phyloP scores from a whole-genome alignment of 192 early-diverging fungal genomes.

The Backusella sp. region DNA sequence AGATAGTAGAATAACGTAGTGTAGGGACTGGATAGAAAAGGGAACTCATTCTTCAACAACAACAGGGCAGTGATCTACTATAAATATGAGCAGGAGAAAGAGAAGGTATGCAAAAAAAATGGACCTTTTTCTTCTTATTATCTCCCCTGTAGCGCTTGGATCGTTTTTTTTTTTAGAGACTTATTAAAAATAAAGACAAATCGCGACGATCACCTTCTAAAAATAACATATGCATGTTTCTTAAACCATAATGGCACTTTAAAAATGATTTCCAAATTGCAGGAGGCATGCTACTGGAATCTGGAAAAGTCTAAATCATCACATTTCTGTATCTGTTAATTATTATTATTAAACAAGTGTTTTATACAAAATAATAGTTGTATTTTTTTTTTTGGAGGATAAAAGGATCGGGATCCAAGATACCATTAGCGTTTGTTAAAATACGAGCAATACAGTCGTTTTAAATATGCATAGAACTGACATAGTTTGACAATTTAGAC shows the following conservation, averaged over 20 bases:
- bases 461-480: not conserved
- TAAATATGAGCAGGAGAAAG: not conserved
- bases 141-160: not conserved
- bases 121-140: not conserved
- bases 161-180: not conserved
- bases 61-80: not conserved
- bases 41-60: not conserved
- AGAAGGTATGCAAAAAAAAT: not conserved
- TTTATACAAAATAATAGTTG: not conserved
- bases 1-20: not conserved
- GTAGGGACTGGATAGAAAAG: not conserved
- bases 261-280: not conserved
- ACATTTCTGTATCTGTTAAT: too few relatives aligned
- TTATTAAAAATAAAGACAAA: not conserved
- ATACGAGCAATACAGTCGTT: not conserved
- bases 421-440: not conserved
- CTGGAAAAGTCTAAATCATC: not conserved
- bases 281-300: not conserved
- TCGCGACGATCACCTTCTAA: not conserved
- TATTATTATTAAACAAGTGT: not conserved
- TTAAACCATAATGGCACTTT: not conserved
- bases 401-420: not conserved
- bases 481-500: not conserved
- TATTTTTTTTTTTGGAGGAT: not conserved
- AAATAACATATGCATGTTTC: not conserved